Evolutionary conservation across 1,284 basidiomycete genomes (phyloP), one percentile per base, ranked within the genome.

Genomic region (Microbotryomycetes sp.): DNA sequence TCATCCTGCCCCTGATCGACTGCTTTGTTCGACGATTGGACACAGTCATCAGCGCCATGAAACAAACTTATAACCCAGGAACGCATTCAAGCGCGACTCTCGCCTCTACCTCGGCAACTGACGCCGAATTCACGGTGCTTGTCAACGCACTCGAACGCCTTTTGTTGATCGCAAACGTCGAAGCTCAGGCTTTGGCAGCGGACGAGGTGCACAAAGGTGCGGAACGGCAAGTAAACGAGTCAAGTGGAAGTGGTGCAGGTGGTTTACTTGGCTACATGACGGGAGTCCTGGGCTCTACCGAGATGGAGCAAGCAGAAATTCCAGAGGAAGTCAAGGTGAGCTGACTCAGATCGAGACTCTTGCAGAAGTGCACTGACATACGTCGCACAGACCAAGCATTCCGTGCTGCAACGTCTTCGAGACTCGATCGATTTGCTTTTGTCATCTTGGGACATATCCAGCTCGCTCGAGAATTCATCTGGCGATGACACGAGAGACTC

Each of bases 81-180:
- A 22, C 28, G 25, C 50, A 30, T n/a, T 25, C 16, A 23, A 32
- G 52, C 28, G 36, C 23, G 4, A 26, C 36, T 25, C 12, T 31
- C 14, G 47, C 57, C 1, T 25, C 47, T 0, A 49, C 54, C 7
- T 42, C 57, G 15, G n/a, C 49, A 1, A 89, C 86, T 1, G 92
- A 96, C 72, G 83, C 87, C 0, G 91, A 94, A 68, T 83, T 91
- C 60, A 81, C 87, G 56, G 89, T 88, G 82, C 77, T 93, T 3
- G 80, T 93, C 28, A 89, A 87, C 68, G 86, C 86, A 0, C 75
- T 94, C 48, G 92, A 97, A 71, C 81, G 89, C 28, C 78, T 96
- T 6, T 80, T 91, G 25, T 76, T 87, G 15, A 63, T 74, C 22
- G 67, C 79, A 87, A 45, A 85, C 83, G 58, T 67, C 59, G 54